Percentiles rank a stretch among this genome's conserved stretches.
phyloP scores from a whole-genome alignment of 768 basidiomycete species.

The Pilatotrama ljubarskyi region DNA sequence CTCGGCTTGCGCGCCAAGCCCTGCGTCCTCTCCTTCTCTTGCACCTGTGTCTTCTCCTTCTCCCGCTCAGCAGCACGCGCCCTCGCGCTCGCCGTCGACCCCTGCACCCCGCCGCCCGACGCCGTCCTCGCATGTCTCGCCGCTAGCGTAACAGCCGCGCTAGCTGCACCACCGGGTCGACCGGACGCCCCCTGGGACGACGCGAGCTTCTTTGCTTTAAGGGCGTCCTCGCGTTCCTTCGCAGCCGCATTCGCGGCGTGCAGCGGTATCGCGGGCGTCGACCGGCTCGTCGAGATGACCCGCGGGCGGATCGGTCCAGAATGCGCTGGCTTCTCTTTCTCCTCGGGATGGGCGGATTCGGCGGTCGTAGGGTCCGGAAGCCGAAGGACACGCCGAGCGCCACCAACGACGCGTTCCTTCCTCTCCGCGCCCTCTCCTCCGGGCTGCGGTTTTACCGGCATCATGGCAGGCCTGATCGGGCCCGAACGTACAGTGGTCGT shows the following conservation, averaged over 20 bases:
- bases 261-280: slow-evolving; percentile 12
- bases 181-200: slow-evolving; percentile 9
- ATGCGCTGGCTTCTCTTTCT: background rate
- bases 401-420: slow-evolving; percentile 23
- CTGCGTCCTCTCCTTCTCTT: background rate
- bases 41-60: background rate
- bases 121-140: background rate
- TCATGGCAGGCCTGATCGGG: slow-evolving; percentile 9
- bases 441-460: background rate
- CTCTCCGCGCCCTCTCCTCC: slow-evolving; percentile 7
- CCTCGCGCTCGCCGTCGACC: slow-evolving; percentile 13
- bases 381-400: slow-evolving; percentile 25
- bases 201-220: slow-evolving; percentile 15
- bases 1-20: background rate
- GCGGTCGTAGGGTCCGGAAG: slow-evolving; percentile 5
- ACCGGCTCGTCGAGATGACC: slow-evolving; percentile 16
- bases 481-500: slow-evolving; percentile 5
- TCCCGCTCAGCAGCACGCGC: slow-evolving; percentile 3
- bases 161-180: background rate
- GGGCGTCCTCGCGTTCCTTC: slow-evolving; percentile 15
- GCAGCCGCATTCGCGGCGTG: slow-evolving; percentile 1
- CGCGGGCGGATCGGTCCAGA: slow-evolving; percentile 9
- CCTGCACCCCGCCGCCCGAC: background rate
- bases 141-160: background rate
- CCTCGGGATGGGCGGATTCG: background rate